Base-by-base conservation (phyloP, 2,329 filamentous ascomycete genomes). In the Ascochyta viciae-villosae region DNA sequence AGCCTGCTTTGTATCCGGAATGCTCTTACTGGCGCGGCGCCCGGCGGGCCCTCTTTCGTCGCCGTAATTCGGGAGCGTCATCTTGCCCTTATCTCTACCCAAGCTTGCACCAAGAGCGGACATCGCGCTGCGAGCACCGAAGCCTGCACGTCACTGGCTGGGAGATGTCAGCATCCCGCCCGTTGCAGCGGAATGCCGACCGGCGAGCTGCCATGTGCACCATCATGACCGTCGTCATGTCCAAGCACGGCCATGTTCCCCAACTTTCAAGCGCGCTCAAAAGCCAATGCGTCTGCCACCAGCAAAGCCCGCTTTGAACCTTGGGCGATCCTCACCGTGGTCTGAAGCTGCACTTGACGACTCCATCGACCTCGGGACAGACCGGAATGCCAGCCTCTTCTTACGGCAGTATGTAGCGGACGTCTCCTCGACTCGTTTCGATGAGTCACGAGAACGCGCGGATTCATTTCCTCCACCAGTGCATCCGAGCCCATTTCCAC, bases 381-480 rank as follows among this genome's bases (percentile, higher is more conserved):
- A 64, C 60, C 72, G 72, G 72, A 65, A 63, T 33, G 24, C 23
- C 39, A 44, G 41, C 49, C 38, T 46, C 34, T 43, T 57, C 26
- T 38, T 42, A 47, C 42, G 47, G 47, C 46, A 55, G 53, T 38
- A 51, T 31, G 40, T 66, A 62, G 64, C 57, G 60, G 50, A 51
- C 59, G 48, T 58, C n/a, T 31, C 23, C 63, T 66, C 57, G 61
- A 54, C 59, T 61, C 46, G 42, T 68, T 69, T 68, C 63, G 59
- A 70, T 72, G 69, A 71, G 73, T 76, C 73, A 75, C 70, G 71
- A 72, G 66, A 66, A 69, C 64, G 62, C 56, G 48, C 62, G 59
- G 57, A 53, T 64, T 55, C 52, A 44, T 63, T 62, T 59, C 62
- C 63, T 62, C 59, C 55, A 53, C 54, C 61, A 63, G 52, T 57